Evolutionary conservation across 2,329 filamentous ascomycete genomes (phyloP).

Genomic region (Ascosphaera acerosa): DNA sequence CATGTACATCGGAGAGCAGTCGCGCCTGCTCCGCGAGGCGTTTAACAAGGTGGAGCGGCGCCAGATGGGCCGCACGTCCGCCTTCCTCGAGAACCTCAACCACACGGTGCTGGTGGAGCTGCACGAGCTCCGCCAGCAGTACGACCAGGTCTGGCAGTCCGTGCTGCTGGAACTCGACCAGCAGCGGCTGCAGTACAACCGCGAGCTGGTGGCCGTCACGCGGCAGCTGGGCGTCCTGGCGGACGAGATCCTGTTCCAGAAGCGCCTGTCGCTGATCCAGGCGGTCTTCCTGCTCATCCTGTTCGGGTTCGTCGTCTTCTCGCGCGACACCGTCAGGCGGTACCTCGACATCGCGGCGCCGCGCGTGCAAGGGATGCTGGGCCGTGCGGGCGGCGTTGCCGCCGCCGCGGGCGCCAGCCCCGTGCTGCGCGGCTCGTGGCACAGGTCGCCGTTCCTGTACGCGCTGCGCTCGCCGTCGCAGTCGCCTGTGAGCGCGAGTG

Average conservation of each 20-base stretch:
- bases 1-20: constrained; percentile 93
- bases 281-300: constrained; percentile 68
- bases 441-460: neutral
- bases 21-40: constrained; percentile 64
- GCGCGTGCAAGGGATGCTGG: constrained; percentile 22
- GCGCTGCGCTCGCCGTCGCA: neutral
- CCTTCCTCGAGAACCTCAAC: constrained; percentile 68
- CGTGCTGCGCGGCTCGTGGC: neutral
- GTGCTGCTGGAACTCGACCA: constrained; percentile 78
- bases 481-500: neutral
- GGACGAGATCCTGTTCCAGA: constrained; percentile 66
- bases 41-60: constrained; percentile 69
- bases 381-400: neutral
- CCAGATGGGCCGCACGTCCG: constrained; percentile 58
- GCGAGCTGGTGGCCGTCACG: constrained; percentile 61
- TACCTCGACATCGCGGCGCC: constrained; percentile 19
- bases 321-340: constrained; percentile 17
- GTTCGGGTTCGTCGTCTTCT: constrained; percentile 66
- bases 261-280: constrained; percentile 83
- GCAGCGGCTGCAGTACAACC: constrained; percentile 60
- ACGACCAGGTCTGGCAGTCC: constrained; percentile 91
- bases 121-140: constrained; percentile 52
- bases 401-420: neutral
- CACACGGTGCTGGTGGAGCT: constrained; percentile 63
- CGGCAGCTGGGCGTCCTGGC: constrained; percentile 62